Base-by-base conservation (phyloP, 2,329 filamentous ascomycete species). In the Fusarium oxysporum region DNA sequence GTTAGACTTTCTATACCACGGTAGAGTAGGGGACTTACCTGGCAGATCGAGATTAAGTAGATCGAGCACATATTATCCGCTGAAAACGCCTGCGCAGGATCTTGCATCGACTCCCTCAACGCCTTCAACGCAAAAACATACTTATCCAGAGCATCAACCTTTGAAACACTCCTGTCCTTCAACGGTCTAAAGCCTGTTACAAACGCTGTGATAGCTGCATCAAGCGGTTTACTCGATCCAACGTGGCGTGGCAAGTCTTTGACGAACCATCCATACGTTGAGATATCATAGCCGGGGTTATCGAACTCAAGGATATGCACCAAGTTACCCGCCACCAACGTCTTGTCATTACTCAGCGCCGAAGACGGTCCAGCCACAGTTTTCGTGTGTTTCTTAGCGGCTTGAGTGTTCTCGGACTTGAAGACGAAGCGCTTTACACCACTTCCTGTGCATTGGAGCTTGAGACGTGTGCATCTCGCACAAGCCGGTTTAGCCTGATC, bases 401-500 rank as follows among this genome's bases (percentile, higher is more conserved):
- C 65, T n/a, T 70, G 65, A 0, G 3, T n/a, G n/a, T 71, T 72
- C 0, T 65, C 47, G 0, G 53, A 60, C 1, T 70, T 65, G 12
- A 70, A 70, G 0, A 70, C 10, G 13, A 70, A 70, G n/a, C 67
- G 37, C 25, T 70, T 65, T 1, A 70, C 41, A 2, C 67, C 59
- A 6, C 40, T 28, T 16, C 67, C 67, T 5, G 28, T 55, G 6
- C 67, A 70, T 6, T 45, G 5, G 8, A 64, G 43, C 25, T 47
- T 60, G 25, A 70, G 67, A 2, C 65, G 38, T 1, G 59, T 32
- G 17, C 67, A 70, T 25, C 67, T 11, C 6, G 65, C 38, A 11
- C 67, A 70, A 1, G 60, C n/a, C 7, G 65, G 68, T 32, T 70
- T 57, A 6, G 23, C 12, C 35, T 74, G 57, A 33, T 74, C 71